These are phyloP conservation scores for Phlyctochytrium planicorne DNA, from an alignment of 192 early-diverging fungal species.

Conservation along the genomic window DNA sequence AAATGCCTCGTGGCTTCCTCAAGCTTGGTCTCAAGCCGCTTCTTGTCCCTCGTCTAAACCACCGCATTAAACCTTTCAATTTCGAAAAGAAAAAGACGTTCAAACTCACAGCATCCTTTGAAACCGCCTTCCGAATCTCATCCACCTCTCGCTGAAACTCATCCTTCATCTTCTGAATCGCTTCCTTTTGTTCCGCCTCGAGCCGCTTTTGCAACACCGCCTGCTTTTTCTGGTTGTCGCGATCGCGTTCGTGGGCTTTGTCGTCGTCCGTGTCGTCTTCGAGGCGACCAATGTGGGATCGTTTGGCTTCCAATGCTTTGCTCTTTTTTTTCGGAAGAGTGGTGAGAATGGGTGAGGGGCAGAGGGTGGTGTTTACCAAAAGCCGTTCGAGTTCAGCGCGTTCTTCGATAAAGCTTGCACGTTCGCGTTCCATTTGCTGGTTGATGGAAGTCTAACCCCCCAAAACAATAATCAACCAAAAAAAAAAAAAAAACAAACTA, in stretches of 20 bases:
- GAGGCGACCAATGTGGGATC: conserved; percentile 21
- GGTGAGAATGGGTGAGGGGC: too few species aligned
- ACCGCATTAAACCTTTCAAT: too few species aligned
- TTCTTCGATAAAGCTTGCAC: conserved; percentile 24
- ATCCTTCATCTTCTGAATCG: background rate
- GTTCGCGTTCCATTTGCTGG: conserved; percentile 24
- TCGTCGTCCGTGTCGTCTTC: conserved; percentile 42
- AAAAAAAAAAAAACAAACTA: background rate
- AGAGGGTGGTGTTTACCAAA: too few species aligned
- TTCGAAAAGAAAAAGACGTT: background rate
- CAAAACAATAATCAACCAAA: background rate
- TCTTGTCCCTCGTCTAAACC: conserved; percentile 17
- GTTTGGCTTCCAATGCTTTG: background rate
- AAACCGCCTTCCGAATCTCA: conserved; percentile 17
- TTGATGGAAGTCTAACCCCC: conserved; percentile 19
- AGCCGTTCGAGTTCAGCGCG: conserved; percentile 25
- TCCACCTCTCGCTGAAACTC: conserved; percentile 26
- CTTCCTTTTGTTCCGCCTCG: conserved; percentile 2
- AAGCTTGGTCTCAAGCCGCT: conserved; percentile 20
- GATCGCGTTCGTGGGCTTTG: background rate
- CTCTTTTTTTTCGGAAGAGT: too few species aligned
- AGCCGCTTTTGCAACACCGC: conserved; percentile 5
- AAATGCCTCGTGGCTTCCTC: conserved; percentile 19
- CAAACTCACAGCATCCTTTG: background rate
- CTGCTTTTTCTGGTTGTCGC: background rate